These are phyloP conservation scores for Podila clonocystis DNA, from an alignment of 192 early-diverging fungal species.

Conservation along the genomic window DNA sequence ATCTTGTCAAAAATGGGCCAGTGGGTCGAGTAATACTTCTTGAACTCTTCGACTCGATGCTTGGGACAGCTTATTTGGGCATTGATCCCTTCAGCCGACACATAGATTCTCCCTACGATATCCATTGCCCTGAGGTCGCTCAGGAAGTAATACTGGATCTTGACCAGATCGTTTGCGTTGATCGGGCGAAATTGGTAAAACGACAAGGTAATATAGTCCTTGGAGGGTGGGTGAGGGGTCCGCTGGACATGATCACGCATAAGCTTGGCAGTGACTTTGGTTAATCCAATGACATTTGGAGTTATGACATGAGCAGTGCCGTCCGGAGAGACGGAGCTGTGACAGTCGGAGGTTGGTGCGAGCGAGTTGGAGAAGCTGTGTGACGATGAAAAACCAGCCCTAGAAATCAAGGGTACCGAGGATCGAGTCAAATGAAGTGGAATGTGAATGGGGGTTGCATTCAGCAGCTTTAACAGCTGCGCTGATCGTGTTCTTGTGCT, in stretches of 20 bases:
- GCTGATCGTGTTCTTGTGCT: neutral
- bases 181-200: constrained; percentile 64
- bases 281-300: constrained; percentile 5
- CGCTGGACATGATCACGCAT: constrained; percentile 33
- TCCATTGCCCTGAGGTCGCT: constrained; percentile 55
- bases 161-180: constrained; percentile 17
- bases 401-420: neutral
- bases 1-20: constrained; percentile 52
- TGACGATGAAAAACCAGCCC: constrained; percentile 2
- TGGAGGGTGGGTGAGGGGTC: constrained; percentile 32
- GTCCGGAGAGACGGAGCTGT: constrained; percentile 14
- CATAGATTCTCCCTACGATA: constrained; percentile 79
- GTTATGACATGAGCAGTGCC: constrained; percentile 6
- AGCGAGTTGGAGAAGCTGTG: neutral
- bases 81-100: constrained; percentile 80
- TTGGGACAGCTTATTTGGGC: constrained; percentile 79
- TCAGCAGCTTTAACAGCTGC: neutral
- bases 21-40: constrained; percentile 57
- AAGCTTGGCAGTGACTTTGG: constrained; percentile 10
- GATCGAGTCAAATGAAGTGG: neutral
- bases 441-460: neutral
- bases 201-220: constrained; percentile 56
- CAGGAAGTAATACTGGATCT: constrained; percentile 54
- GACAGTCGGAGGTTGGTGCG: neutral
- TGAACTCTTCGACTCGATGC: constrained; percentile 56